Evolutionary conservation across 1,284 basidiomycete genomes (phyloP).

Genomic region (Austropuccinia psidii): DNA sequence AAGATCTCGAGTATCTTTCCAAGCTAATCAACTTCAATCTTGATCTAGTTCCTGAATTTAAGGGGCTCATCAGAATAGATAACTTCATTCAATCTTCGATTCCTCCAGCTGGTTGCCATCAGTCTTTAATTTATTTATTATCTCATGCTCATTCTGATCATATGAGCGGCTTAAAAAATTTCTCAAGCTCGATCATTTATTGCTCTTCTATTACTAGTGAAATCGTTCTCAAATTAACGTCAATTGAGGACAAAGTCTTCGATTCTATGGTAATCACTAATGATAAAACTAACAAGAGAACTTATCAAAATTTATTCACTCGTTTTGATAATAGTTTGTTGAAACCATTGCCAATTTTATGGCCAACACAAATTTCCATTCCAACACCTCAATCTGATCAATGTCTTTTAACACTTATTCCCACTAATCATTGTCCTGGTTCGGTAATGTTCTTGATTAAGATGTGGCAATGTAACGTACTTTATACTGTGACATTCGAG

Average conservation of each 20-base stretch:
- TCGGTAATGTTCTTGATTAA: conserved; percentile 45
- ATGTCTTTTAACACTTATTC: conserved; percentile 42
- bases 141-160: conserved; percentile 46
- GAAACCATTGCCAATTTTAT: conserved; percentile 36
- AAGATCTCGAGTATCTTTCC: not conserved
- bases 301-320: not conserved
- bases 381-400: conserved; percentile 26
- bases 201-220: conserved; percentile 42
- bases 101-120: not conserved
- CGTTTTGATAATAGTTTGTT: not conserved
- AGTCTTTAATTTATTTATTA: conserved; percentile 42
- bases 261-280: conserved; percentile 37
- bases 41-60: conserved; percentile 18
- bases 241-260: conserved; percentile 40
- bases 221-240: conserved; percentile 42
- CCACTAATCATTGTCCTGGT: conserved; percentile 45
- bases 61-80: conserved; percentile 14
- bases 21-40: not conserved
- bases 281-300: conserved; percentile 23
- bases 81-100: conserved; percentile 10
- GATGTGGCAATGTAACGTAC: conserved; percentile 42
- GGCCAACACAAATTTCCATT: conserved; percentile 42
- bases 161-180: conserved; percentile 42
- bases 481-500: conserved; percentile 45
- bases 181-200: conserved; percentile 40